Evolutionary conservation across 2,329 filamentous ascomycete genomes (phyloP).

Genomic region (Amesomyces nigricolor): DNA sequence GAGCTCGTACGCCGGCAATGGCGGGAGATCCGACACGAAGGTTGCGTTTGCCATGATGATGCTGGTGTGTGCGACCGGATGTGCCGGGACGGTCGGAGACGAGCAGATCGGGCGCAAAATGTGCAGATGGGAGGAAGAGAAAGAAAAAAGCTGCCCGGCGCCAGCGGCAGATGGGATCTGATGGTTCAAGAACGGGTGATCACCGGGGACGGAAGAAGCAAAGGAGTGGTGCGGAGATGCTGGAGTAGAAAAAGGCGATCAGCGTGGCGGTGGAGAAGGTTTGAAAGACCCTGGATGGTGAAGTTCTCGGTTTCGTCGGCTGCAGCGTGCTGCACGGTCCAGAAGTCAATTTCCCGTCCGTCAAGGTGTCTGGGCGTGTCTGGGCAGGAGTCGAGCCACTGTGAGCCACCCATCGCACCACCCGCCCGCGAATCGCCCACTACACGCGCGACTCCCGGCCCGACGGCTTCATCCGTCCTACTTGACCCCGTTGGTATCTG

Average conservation of each 20-base stretch:
- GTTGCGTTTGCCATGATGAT: slow-evolving; percentile 46
- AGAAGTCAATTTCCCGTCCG: slow-evolving; percentile 10
- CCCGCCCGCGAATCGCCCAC: background rate
- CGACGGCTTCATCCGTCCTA: background rate
- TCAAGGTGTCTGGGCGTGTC: background rate
- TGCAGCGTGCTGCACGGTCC: slow-evolving; percentile 3
- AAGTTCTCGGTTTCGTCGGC: background rate
- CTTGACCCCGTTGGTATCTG: no score
- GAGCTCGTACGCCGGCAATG: slow-evolving; percentile 76
- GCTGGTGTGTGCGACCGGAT: slow-evolving; percentile 2
- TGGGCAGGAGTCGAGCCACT: background rate
- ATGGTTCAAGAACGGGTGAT: slow-evolving; percentile 1
- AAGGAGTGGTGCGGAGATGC: slow-evolving; percentile 9
- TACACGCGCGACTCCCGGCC: background rate
- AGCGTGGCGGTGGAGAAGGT: slow-evolving; percentile 8
- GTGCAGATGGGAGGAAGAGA: background rate
- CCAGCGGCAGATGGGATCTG: slow-evolving; percentile 6
- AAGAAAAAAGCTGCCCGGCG: slow-evolving; percentile 4
- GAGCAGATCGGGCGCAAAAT: background rate
- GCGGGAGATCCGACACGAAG: slow-evolving; percentile 63
- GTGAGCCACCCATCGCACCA: slow-evolving; percentile 11
- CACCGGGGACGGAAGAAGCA: background rate
- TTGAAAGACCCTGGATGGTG: background rate
- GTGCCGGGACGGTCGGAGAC: background rate
- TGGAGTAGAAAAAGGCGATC: slow-evolving; percentile 5